These are phyloP conservation scores for Cryptococcus sp. DNA, from an alignment of 1,284 basidiomycete genomes.

Conservation along the genomic window DNA sequence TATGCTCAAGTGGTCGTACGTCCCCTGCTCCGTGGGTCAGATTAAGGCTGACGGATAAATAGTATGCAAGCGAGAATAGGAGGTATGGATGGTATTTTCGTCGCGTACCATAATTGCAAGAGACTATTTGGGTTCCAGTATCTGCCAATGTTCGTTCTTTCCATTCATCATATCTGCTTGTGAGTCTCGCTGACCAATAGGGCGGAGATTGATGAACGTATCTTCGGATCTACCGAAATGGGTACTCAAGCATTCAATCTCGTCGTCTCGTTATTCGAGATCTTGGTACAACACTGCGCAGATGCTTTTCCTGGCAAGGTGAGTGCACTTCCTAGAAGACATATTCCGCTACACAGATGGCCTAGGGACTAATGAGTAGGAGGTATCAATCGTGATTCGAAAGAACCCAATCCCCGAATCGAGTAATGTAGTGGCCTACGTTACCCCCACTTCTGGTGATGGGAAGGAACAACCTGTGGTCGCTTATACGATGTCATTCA, in stretches of 20 bases:
- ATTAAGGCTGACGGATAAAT: neutral
- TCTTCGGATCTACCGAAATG: slow-evolving; percentile 63
- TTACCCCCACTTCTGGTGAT: slow-evolving; percentile 58
- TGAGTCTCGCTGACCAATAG: slow-evolving; percentile 8
- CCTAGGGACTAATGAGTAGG: slow-evolving; percentile 1
- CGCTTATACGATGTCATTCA: slow-evolving; percentile 42
- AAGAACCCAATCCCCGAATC: slow-evolving; percentile 56
- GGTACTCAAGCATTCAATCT: slow-evolving; percentile 75
- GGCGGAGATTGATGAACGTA: slow-evolving; percentile 75
- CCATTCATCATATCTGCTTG: slow-evolving; percentile 5
- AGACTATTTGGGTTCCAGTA: slow-evolving; percentile 94
- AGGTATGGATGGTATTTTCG: slow-evolving; percentile 93
- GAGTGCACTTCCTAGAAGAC: neutral
- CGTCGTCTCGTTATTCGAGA: slow-evolving; percentile 70
- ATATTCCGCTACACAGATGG: neutral
- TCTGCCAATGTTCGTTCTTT: slow-evolving; percentile 56
- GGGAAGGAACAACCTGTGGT: slow-evolving; percentile 48
- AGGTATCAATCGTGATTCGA: slow-evolving; percentile 48
- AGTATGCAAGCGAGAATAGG: slow-evolving; percentile 95
- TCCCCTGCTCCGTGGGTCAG: neutral
- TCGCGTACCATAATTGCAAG: slow-evolving; percentile 90
- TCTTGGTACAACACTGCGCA: slow-evolving; percentile 60
- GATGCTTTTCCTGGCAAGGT: slow-evolving; percentile 65
- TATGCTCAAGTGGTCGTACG: slow-evolving; percentile 86
- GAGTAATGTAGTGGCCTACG: slow-evolving; percentile 58